Evolutionary conservation across 176 grass and related monocot genomes (phyloP), one percentile per base, ranked within the genome.

Genomic region (Phoenix dactylifera): DNA sequence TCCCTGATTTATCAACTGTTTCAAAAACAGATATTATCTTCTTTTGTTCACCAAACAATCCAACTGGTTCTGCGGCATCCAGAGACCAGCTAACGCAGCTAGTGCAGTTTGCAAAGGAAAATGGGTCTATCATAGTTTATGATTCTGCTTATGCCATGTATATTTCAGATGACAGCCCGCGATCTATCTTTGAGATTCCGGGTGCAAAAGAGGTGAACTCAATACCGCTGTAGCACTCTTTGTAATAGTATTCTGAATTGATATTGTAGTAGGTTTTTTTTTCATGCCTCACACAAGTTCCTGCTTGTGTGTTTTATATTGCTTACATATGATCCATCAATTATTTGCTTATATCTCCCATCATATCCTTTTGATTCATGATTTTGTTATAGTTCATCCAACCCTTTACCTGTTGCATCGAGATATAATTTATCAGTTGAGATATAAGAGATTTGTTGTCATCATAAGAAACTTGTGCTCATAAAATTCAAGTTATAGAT

Each of bases 111-210:
- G 87, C 87, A 0, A 91, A 92, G 70, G 84, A 91, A 51, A 83
- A 82, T 76, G 87, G 87, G 0, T 90, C 83, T 10, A 92, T 97
- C 57, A 97, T 91, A 70, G 66, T 97, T 35, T 91, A 88, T 59
- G 93, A 97, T 87, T 97, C 93, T 55, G 93, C 93, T 54, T 97
- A 91, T 88, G 93, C 93, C 20, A 85, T 97, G 87, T 89, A 95
- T 66, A 89, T 89, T 70, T 95, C 82, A 61, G 82, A 95, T 72
- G 85, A 86, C 62, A 85, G 73, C 55, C 87, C 87, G 69, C 73
- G 62, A 35, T 86, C 93, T 50, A 98, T 98, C 64, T 98, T 73
- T 85, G 87, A 89, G 74, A 98, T 92, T 85, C 83, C 87, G 70
- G 93, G 93, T 72, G 84, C 93, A 57, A 98, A 82, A 65, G 93